Percentiles rank a stretch among this genome's conserved stretches.
Evolutionary conservation across 1,284 basidiomycete genomes (phyloP).

Genomic region (Cutaneotrichosporon sp.): DNA sequence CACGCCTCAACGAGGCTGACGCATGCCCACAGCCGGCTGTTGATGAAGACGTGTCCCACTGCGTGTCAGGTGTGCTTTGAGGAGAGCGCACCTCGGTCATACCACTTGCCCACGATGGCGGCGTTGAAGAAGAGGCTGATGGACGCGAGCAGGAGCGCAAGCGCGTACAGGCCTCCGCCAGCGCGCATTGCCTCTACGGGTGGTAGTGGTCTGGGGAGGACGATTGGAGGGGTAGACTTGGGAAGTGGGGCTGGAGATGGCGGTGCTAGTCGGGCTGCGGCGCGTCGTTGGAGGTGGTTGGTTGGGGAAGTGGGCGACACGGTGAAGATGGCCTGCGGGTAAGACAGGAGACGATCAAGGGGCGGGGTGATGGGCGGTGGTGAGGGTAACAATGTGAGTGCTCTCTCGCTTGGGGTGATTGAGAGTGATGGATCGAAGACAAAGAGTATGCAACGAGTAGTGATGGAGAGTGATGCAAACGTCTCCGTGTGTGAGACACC

Average conservation of each 20-base stretch:
- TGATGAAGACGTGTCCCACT: conserved; percentile 5
- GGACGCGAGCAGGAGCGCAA: neutral
- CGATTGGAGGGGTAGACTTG: neutral
- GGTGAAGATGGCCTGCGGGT: neutral
- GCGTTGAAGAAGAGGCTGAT: neutral
- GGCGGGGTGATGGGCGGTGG: neutral
- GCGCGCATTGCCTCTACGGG: neutral
- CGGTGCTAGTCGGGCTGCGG: neutral
- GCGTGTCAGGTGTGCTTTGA: neutral
- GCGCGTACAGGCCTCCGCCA: neutral
- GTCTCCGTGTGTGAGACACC: too few species aligned
- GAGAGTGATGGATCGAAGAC: too few species aligned
- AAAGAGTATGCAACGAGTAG: too few species aligned
- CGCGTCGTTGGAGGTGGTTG: neutral
- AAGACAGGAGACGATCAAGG: too few species aligned
- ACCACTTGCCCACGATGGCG: neutral
- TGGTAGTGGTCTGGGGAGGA: neutral
- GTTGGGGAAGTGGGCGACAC: neutral
- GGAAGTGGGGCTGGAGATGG: neutral
- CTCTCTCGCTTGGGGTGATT: too few species aligned
- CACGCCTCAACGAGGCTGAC: neutral
- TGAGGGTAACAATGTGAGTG: too few species aligned
- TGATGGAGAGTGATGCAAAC: too few species aligned
- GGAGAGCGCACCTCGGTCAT: neutral
- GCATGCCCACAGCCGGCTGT: neutral